These are phyloP conservation scores for Poa annua DNA, from an alignment of 176 grass and related monocot genomes.

Conservation along the genomic window DNA sequence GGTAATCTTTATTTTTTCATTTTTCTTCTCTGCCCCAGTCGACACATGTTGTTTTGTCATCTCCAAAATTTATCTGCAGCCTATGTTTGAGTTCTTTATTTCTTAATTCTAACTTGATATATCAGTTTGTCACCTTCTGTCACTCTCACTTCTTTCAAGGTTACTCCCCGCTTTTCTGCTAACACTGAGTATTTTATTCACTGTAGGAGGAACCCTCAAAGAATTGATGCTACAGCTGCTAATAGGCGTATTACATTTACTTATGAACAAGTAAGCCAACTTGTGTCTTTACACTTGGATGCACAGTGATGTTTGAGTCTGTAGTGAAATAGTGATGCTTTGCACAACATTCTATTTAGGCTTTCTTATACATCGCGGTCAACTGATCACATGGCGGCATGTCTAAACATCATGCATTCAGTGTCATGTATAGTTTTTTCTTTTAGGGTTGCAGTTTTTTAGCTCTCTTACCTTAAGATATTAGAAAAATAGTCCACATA, in stretches of 20 bases:
- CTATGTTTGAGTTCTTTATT: constrained; percentile 28
- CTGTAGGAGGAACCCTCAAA: constrained; percentile 91
- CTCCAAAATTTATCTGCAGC: neutral
- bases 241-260: constrained; percentile 91
- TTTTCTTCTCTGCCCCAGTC: neutral
- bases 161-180: constrained; percentile 26
- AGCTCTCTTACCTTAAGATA: constrained; percentile 18
- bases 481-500: constrained; percentile 16
- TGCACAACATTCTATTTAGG: constrained; percentile 20
- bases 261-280: constrained; percentile 83
- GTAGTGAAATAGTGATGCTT: constrained; percentile 11
- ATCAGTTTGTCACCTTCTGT: constrained; percentile 12
- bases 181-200: constrained; percentile 32
- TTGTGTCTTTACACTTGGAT: constrained; percentile 29
- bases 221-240: constrained; percentile 83
- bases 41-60: neutral
- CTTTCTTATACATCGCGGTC: constrained; percentile 1
- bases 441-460: constrained; percentile 25
- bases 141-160: constrained; percentile 6
- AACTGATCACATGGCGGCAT: neutral
- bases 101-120: constrained; percentile 30
- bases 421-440: neutral
- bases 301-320: constrained; percentile 13
- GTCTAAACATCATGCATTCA: constrained; percentile 13
- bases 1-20: constrained; percentile 10